Base-by-base conservation (phyloP, 192 early-diverging fungal species). In the Coemansia sp. region DNA sequence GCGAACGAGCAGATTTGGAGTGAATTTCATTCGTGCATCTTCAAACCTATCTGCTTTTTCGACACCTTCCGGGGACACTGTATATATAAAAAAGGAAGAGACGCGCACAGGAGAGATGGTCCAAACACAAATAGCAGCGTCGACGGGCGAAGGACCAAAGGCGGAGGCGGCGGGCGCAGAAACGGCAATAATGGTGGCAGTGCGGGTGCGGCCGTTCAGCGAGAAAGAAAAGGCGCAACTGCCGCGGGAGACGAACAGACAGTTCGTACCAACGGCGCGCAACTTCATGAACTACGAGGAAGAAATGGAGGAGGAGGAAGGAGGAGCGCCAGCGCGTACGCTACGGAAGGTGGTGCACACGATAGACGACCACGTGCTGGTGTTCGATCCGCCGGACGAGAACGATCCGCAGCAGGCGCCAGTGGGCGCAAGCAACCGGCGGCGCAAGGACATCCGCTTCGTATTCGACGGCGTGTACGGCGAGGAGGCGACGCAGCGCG, bases 381-480 rank as follows among this genome's bases (percentile, higher is more conserved):
- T 95, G 13, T 92, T 90, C 56, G 94, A 95, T 66, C 90, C 91
- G 0, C 87, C 85, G 13, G 86, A 86, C 26, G 87, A 86, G 47
- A 69, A 75, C 59, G 74, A 71, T 61, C 21, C 66, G 65, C 73
- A 80, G 76, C 51, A 70, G 60, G 55, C 80, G 49, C 49, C 66
- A 48, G 61, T 74, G 52, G 78, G 73, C 0, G 69, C 90, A 61
- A 71, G 90, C 56, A 86, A 89, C 70, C 86, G 87, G 42, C 60
- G 89, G 37, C 86, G 90, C 76, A 89, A 90, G 76, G 86, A 88
- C 41, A 75, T 94, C 70, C 82, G 88, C 40, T 90, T 86, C 72
- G 87, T 84, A 5, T 95, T 93, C 71, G 94, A 95, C 72, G 73
- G 83, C 0, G 91, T 94, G 13, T 95, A 93, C 67, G 76, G 83